Evolutionary conservation across 306 rosid genomes (phyloP).

Genomic region (Pterocarpus santalinus): DNA sequence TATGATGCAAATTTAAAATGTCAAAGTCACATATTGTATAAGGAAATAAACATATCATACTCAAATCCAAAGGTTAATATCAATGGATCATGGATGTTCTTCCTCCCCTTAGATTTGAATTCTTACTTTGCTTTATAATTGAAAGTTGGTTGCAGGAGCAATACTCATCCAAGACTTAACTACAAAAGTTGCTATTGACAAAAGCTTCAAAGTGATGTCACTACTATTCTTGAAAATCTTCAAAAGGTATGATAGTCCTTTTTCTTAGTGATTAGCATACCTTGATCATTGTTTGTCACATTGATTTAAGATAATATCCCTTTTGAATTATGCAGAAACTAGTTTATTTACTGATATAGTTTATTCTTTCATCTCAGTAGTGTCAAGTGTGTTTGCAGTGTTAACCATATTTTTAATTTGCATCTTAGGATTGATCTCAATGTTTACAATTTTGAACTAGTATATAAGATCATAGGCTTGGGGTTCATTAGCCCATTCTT

Average conservation of each 20-base stretch:
- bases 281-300: constrained; percentile 29
- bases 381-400: too few species aligned
- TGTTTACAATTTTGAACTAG: too few species aligned
- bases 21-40: constrained; percentile 50
- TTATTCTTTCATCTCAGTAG: too few species aligned
- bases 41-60: constrained; percentile 55
- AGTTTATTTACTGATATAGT: too few species aligned
- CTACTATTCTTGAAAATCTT: constrained; percentile 76
- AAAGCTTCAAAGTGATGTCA: constrained; percentile 63
- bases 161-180: constrained; percentile 60
- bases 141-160: constrained; percentile 68
- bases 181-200: constrained; percentile 58
- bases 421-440: too few species aligned
- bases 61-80: constrained; percentile 54
- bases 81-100: constrained; percentile 26
- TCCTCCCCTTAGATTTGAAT: background rate
- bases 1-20: constrained; percentile 72
- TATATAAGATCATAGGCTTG: too few species aligned
- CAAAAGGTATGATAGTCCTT: constrained; percentile 56
- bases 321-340: constrained; percentile 56
- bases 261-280: constrained; percentile 5
- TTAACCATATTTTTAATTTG: too few species aligned
- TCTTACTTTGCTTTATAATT: constrained; percentile 14
- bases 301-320: background rate
- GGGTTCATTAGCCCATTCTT: too few species aligned